These are phyloP conservation scores for Hypoxylon sp. DNA, from an alignment of 2,329 filamentous ascomycete species.

Conservation along the genomic window DNA sequence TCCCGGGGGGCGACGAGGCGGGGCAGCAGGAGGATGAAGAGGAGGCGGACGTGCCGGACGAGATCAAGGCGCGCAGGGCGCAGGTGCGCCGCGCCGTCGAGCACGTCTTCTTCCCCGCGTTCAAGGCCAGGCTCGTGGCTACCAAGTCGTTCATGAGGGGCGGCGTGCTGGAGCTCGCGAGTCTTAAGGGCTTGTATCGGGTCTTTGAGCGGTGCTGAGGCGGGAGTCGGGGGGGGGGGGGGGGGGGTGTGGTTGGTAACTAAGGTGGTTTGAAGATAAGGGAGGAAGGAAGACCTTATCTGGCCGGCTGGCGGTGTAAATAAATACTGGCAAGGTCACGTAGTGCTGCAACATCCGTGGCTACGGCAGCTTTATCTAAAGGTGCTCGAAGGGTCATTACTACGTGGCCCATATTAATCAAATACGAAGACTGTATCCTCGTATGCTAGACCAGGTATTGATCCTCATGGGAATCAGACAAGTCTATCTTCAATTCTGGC, in stretches of 20 bases:
- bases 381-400: background rate
- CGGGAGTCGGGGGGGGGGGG: background rate
- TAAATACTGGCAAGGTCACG: background rate
- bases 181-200: slow-evolving; percentile 89
- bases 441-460: too few relatives aligned
- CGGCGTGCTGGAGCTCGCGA: slow-evolving; percentile 83
- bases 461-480: too few relatives aligned
- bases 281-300: too few relatives aligned
- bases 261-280: slow-evolving; percentile 7
- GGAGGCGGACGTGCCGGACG: slow-evolving; percentile 56
- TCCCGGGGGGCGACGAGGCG: slow-evolving; percentile 43
- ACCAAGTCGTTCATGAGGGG: slow-evolving; percentile 79
- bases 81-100: slow-evolving; percentile 82
- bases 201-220: slow-evolving; percentile 95
- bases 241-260: slow-evolving; percentile 22
- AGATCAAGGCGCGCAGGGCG: slow-evolving; percentile 65
- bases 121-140: slow-evolving; percentile 82
- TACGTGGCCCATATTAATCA: background rate
- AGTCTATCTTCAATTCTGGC: too few relatives aligned
- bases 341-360: background rate
- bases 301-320: background rate
- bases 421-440: background rate
- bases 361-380: background rate
- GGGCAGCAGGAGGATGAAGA: too few relatives aligned
- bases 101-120: slow-evolving; percentile 87